Conservation (phyloP, 768 basidiomycete species). For the Pluteus cervinus region DNA sequence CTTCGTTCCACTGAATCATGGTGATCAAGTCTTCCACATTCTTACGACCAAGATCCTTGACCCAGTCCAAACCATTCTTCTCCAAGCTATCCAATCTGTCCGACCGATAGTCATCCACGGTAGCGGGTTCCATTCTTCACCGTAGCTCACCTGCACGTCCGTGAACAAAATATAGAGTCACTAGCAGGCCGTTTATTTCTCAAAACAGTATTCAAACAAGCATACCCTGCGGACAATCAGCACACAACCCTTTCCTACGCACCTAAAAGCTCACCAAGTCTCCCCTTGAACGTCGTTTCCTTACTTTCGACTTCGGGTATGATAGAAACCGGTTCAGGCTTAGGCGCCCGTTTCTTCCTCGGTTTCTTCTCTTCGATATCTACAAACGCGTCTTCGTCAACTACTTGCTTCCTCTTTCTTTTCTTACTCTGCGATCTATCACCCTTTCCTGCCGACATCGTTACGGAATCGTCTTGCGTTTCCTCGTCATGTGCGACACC, state of each 20-base stretch:
- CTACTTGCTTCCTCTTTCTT: conserved; percentile 7
- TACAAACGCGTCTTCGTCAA: conserved; percentile 6
- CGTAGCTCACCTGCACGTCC: conserved; percentile 49
- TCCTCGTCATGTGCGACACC: too few relatives aligned
- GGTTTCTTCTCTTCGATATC: conserved; percentile 12
- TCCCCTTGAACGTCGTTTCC: conserved; percentile 64
- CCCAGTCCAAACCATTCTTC: conserved; percentile 76
- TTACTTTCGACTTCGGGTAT: conserved; percentile 70
- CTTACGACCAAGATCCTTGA: conserved; percentile 73
- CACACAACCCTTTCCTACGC: too few relatives aligned
- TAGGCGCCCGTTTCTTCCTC: conserved; percentile 21
- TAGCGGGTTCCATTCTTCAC: background rate
- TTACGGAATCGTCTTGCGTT: too few relatives aligned
- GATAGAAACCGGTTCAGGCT: conserved; percentile 49
- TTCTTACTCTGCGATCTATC: too few relatives aligned
- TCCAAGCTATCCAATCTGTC: conserved; percentile 68
- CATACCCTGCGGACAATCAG: too few relatives aligned
- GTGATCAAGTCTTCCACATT: conserved; percentile 68
- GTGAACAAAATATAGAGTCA: conserved; percentile 69
- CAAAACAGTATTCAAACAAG: conserved; percentile 82
- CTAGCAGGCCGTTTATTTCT: conserved; percentile 61
- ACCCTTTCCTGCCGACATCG: too few relatives aligned
- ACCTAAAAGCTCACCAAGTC: conserved; percentile 42
- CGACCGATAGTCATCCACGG: conserved; percentile 13
- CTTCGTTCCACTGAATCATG: conserved; percentile 89